Percentiles rank a stretch among this genome's conserved stretches.
These are phyloP conservation scores for Suillus ampliporus DNA, from an alignment of 768 basidiomycete species.

Conservation along the genomic window DNA sequence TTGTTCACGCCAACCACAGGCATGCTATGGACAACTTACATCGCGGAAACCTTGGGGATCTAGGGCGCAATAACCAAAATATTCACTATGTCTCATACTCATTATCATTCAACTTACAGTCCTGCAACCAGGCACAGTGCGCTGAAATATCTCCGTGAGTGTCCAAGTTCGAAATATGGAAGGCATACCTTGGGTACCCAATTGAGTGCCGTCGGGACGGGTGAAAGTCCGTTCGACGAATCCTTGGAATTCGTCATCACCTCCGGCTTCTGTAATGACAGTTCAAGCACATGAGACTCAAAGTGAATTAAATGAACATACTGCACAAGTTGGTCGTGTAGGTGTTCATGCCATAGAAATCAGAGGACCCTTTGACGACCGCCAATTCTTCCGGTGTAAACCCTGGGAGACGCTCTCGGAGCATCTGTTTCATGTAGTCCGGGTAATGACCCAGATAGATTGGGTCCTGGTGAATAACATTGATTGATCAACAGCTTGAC, in stretches of 20 bases:
- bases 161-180: not conserved
- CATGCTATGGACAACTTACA: constrained; percentile 38
- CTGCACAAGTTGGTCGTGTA: constrained; percentile 71
- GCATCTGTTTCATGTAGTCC: constrained; percentile 56
- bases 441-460: constrained; percentile 79
- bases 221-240: constrained; percentile 65
- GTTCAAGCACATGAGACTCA: not conserved
- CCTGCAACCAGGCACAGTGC: constrained; percentile 70
- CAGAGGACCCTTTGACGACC: constrained; percentile 66
- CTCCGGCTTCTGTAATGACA: constrained; percentile 55
- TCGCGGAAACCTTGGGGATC: constrained; percentile 72
- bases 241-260: constrained; percentile 68
- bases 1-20: not conserved
- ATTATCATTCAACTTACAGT: constrained; percentile 47
- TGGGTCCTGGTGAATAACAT: constrained; percentile 49
- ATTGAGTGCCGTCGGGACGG: constrained; percentile 64
- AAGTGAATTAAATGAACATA: constrained; percentile 34
- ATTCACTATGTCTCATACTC: constrained; percentile 2
- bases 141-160: constrained; percentile 39
- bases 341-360: constrained; percentile 77
- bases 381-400: constrained; percentile 61
- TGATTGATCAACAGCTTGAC: not conserved
- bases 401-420: constrained; percentile 61
- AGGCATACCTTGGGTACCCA: constrained; percentile 62
- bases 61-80: constrained; percentile 22